Percentiles rank a stretch among this genome's conserved stretches.
Evolutionary conservation across 495 filamentous ascomycete genomes (phyloP).

Genomic region (Aspergillus baeticus): DNA sequence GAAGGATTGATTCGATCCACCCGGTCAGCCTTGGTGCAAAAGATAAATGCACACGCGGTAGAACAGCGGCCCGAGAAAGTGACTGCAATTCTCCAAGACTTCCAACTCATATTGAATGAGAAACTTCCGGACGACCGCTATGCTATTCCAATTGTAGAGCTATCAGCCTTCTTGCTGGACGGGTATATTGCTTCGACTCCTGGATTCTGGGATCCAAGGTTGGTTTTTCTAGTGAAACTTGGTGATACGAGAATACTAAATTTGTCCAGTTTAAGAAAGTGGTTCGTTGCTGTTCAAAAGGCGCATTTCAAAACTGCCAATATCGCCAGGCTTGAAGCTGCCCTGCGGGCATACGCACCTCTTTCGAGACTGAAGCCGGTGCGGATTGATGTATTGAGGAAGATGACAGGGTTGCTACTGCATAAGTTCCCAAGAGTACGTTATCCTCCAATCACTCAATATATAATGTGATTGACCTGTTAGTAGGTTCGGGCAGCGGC

Average conservation of each 20-base stretch:
- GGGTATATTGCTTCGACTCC: slow-evolving; percentile 26
- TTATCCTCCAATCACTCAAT: background rate
- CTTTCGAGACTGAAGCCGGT: slow-evolving; percentile 46
- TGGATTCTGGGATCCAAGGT: slow-evolving; percentile 24
- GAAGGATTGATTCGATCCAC: slow-evolving; percentile 76
- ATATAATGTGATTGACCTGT: background rate
- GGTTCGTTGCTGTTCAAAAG: slow-evolving; percentile 71
- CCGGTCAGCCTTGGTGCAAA: slow-evolving; percentile 63
- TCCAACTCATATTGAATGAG: slow-evolving; percentile 42
- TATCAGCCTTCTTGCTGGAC: slow-evolving; percentile 70
- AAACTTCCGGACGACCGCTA: slow-evolving; percentile 65
- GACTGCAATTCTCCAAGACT: slow-evolving; percentile 35
- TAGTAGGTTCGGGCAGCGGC: slow-evolving; percentile 35
- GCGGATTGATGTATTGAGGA: slow-evolving; percentile 47
- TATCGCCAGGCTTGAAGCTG: slow-evolving; percentile 74
- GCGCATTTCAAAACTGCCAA: slow-evolving; percentile 79
- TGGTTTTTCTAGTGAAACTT: background rate
- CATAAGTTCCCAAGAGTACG: slow-evolving; percentile 65
- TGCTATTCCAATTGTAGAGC: slow-evolving; percentile 70
- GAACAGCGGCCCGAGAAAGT: slow-evolving; percentile 29
- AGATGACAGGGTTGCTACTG: slow-evolving; percentile 56
- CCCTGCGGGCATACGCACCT: slow-evolving; percentile 72
- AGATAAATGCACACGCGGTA: slow-evolving; percentile 38
- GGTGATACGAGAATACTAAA: background rate
- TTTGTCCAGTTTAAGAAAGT: slow-evolving; percentile 45